These are phyloP conservation scores for Cinchona pubescens DNA, from an alignment of 257 asterid species.

Conservation along the genomic window DNA sequence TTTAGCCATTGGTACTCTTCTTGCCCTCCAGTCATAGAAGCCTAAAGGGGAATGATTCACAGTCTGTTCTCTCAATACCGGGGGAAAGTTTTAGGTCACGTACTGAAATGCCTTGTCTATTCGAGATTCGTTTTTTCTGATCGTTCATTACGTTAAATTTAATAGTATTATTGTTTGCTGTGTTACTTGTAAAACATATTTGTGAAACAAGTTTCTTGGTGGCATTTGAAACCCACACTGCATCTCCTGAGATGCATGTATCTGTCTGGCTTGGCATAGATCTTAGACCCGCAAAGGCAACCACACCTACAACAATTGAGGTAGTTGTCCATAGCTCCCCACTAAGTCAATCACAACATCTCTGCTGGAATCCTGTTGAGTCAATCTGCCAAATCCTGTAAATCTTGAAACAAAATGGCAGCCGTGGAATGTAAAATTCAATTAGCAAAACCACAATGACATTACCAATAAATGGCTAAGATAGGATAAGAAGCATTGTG, in stretches of 20 bases:
- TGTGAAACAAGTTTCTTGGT: not conserved
- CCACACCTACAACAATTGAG: too few relatives aligned
- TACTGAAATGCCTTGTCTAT: not conserved
- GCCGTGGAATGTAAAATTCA: too few relatives aligned
- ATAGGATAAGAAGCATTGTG: too few relatives aligned
- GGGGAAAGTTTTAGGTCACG: not conserved
- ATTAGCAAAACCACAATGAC: too few relatives aligned
- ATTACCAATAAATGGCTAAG: too few relatives aligned
- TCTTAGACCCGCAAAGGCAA: too few relatives aligned
- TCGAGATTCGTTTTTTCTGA: not conserved
- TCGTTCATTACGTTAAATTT: not conserved
- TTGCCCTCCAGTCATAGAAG: not conserved
- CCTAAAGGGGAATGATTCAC: not conserved
- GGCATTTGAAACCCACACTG: too few relatives aligned
- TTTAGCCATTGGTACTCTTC: not conserved
- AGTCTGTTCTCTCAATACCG: not conserved
- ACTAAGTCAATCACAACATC: too few relatives aligned
- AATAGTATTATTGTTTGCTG: not conserved
- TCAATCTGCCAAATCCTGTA: too few relatives aligned
- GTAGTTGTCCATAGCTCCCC: too few relatives aligned
- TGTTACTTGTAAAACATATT: not conserved
- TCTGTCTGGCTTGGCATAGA: not conserved
- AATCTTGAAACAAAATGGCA: too few relatives aligned
- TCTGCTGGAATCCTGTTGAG: too few relatives aligned
- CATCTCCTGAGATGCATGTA: not conserved